Evolutionary conservation across 2,329 filamentous ascomycete species (phyloP).

Genomic region (Aspergillus terreus): DNA sequence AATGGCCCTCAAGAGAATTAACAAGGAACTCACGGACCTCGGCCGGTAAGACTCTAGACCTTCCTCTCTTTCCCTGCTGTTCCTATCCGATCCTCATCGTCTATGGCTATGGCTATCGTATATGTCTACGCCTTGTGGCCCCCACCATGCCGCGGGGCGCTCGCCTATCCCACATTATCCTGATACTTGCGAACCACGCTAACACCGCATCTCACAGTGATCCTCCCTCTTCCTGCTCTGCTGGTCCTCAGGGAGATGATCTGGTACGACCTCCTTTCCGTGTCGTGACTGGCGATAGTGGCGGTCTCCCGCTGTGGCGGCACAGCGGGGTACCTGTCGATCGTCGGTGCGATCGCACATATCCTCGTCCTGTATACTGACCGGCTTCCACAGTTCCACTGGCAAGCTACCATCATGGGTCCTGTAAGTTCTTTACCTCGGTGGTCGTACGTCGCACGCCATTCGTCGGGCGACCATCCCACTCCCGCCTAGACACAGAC

Average conservation of each 20-base stretch:
- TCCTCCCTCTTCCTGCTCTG: slow-evolving; percentile 97
- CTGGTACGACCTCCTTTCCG: slow-evolving; percentile 63
- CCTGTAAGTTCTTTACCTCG: slow-evolving; percentile 64
- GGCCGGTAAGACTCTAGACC: slow-evolving; percentile 41
- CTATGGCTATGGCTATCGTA: not conserved
- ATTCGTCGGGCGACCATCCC: not conserved
- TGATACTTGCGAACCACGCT: slow-evolving; percentile 1
- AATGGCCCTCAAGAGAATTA: slow-evolving; percentile 53
- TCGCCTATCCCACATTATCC: not conserved
- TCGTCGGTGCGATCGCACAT: not conserved
- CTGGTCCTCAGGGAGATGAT: slow-evolving; percentile 94
- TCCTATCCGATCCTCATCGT: slow-evolving; percentile 2
- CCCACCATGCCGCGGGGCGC: slow-evolving; percentile 22
- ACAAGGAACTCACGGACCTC: slow-evolving; percentile 52
- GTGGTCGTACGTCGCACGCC: not conserved
- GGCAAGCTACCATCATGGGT: slow-evolving; percentile 99
- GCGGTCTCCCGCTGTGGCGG: slow-evolving; percentile 14
- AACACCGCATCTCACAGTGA: slow-evolving; percentile 59
- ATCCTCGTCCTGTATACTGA: slow-evolving; percentile 16
- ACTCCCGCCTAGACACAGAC: not conserved
- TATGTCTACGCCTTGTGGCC: slow-evolving; percentile 7
- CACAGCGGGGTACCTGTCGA: slow-evolving; percentile 15
- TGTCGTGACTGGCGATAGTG: slow-evolving; percentile 1
- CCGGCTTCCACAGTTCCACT: slow-evolving; percentile 74
- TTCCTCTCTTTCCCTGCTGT: not conserved